Conservation (phyloP, 306 rosid genomes). For the Prosopis cineraria region DNA sequence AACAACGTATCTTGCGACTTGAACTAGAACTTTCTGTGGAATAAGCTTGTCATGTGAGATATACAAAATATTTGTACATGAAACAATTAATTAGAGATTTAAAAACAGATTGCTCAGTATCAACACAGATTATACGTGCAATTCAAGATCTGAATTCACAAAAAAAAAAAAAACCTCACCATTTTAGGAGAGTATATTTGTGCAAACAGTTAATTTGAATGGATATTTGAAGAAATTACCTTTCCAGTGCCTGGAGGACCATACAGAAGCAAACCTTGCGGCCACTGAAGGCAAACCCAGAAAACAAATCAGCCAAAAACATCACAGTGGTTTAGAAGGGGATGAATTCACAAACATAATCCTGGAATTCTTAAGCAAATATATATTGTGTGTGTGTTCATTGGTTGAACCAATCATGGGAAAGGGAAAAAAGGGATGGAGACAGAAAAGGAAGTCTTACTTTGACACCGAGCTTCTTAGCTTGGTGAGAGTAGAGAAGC, state of each 20-base stretch:
- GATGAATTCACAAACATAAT: not conserved
- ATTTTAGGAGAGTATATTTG: too few relatives aligned
- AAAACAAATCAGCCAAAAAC: conserved; percentile 15
- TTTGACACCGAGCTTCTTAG: conserved; percentile 65
- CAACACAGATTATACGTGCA: too few relatives aligned
- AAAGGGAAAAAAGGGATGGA: not conserved
- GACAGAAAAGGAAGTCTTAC: conserved; percentile 37
- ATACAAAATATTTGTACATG: not conserved
- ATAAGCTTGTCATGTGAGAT: not conserved
- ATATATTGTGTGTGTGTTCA: not conserved
- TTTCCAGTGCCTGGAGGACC: conserved; percentile 98
- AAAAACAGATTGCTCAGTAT: too few relatives aligned
- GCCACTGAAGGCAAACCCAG: conserved; percentile 78
- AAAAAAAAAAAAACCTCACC: too few relatives aligned
- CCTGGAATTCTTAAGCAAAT: not conserved
- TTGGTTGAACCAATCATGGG: not conserved
- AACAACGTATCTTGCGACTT: not conserved
- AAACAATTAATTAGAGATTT: too few relatives aligned
- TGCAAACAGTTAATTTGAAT: too few relatives aligned
- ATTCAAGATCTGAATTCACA: too few relatives aligned
- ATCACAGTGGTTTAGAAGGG: not conserved
- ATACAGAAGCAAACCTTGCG: conserved; percentile 78
- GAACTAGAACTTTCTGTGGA: not conserved
- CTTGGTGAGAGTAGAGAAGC: conserved; percentile 52
- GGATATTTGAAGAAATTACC: conserved; percentile 43